Evolutionary conservation across 495 filamentous ascomycete species (phyloP).

Genomic region (Jackrogersella multiformis): DNA sequence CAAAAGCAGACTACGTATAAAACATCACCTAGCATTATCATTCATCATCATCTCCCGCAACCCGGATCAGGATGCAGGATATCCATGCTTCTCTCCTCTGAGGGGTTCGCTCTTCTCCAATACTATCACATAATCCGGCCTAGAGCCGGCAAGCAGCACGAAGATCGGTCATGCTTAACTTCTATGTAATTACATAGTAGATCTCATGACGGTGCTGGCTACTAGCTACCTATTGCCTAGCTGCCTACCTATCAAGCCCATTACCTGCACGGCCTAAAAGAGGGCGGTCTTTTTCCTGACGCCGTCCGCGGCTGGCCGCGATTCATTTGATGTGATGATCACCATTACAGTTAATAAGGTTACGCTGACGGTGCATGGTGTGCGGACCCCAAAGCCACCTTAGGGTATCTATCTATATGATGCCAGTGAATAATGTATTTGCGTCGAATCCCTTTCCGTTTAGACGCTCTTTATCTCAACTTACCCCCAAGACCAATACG

Average conservation of each 20-base stretch:
- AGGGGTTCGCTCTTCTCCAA: constrained; percentile 22
- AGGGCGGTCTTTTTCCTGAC: constrained; percentile 30
- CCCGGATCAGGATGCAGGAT: constrained; percentile 10
- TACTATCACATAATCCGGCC: constrained; percentile 26
- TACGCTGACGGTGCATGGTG: constrained; percentile 31
- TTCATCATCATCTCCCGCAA: constrained; percentile 8
- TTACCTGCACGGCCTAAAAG: constrained; percentile 36
- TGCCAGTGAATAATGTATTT: constrained; percentile 22
- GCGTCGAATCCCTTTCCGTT: constrained; percentile 19
- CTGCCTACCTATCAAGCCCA: constrained; percentile 34
- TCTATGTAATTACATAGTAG: constrained; percentile 23
- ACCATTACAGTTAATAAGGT: constrained; percentile 23
- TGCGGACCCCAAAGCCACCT: constrained; percentile 37
- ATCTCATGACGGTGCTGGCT: constrained; percentile 24
- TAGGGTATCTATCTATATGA: constrained; percentile 14
- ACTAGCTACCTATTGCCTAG: no score
- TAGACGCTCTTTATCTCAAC: constrained; percentile 1
- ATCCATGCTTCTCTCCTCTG: constrained; percentile 12
- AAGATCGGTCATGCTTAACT: constrained; percentile 33
- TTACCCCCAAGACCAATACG: constrained; percentile 2
- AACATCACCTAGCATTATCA: constrained; percentile 25
- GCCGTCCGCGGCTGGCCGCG: constrained; percentile 41
- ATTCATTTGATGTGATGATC: constrained; percentile 34
- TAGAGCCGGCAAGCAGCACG: constrained; percentile 31
- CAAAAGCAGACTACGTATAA: constrained; percentile 12